Percentiles rank a stretch among this genome's conserved stretches.
Evolutionary conservation across 2,329 filamentous ascomycete species (phyloP).

Genomic region (Cladophialophora carrionii): DNA sequence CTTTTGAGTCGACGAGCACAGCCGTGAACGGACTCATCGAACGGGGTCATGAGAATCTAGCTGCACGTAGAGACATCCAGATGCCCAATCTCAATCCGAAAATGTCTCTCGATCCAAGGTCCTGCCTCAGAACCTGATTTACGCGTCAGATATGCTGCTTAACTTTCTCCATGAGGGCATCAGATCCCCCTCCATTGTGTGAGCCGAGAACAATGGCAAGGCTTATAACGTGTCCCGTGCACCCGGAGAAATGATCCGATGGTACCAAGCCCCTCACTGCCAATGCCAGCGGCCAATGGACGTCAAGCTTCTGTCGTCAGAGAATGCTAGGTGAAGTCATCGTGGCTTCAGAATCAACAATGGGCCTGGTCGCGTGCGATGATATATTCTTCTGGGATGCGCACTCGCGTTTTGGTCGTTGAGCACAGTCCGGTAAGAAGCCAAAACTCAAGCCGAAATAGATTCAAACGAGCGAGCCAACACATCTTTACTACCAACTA

Average conservation of each 20-base stretch:
- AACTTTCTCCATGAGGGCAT: not conserved
- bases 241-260: slow-evolving; percentile 16
- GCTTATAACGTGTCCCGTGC: slow-evolving; percentile 2
- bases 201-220: slow-evolving; percentile 8
- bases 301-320: slow-evolving; percentile 20
- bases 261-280: slow-evolving; percentile 8
- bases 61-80: not conserved
- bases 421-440: not conserved
- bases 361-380: not conserved
- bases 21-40: not conserved
- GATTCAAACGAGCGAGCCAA: not conserved
- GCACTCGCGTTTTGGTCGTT: not conserved
- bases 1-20: slow-evolving; percentile 23
- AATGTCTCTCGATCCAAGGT: not conserved
- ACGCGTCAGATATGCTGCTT: too few species aligned
- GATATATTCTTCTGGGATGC: not conserved
- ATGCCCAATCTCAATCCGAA: not conserved
- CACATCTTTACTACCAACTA: not conserved
- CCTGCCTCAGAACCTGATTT: not conserved
- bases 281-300: slow-evolving; percentile 1
- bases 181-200: not conserved
- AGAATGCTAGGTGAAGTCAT: slow-evolving; percentile 22
- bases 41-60: not conserved
- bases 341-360: not conserved
- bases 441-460: not conserved